Evolutionary conservation across 768 basidiomycete genomes (phyloP), one percentile per base, ranked within the genome.

Genomic region (Tephrocybe rancida): DNA sequence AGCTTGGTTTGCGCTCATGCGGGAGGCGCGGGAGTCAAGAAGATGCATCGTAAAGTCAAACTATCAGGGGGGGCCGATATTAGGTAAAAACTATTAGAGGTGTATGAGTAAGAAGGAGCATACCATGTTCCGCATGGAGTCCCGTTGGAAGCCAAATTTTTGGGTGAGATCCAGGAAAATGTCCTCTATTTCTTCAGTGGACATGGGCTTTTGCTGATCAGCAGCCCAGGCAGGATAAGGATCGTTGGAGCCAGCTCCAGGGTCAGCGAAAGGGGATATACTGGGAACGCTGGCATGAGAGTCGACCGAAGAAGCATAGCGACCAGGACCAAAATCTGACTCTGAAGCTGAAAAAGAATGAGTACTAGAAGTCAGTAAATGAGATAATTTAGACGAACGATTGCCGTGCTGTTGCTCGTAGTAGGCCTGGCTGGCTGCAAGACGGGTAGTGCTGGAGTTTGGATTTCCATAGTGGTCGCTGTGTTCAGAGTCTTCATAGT

Each of bases 31-130:
- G 39, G 95, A 97, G 73, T 99, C 97, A 65, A 99, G 90, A 57
- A 93, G 85, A 48, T 95, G 92, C 97, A 99, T 99, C 55, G 92
- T 78, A 70, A 98, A 98, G 72, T 99, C 97, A 71, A 95, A 99
- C 90, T 92, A 62, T 13, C 14, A 30, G 26, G 24, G 52, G 39
- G 54, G 26, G 29, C 48, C 21, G n/a, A 44, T 35, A 38, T 59
- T 57, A 39, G 62, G 44, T 60, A 35, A 63, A 53, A 39, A 43
- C 37, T 48, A 29, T 39, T 29, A 50, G 30, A 29, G 19, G 16
- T 21, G 18, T 38, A 24, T 16, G 22, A 58, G 21, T 52, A 45
- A 56, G 44, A 29, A 14, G 46, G 43, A 22, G 44, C 79, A 41
- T 58, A 87, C 90, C 89, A 91, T 95, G 77, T 94, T 98, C 44